phyloP scores from a whole-genome alignment of 352 stramenopile species.

The Globisporangium ultimum region DNA sequence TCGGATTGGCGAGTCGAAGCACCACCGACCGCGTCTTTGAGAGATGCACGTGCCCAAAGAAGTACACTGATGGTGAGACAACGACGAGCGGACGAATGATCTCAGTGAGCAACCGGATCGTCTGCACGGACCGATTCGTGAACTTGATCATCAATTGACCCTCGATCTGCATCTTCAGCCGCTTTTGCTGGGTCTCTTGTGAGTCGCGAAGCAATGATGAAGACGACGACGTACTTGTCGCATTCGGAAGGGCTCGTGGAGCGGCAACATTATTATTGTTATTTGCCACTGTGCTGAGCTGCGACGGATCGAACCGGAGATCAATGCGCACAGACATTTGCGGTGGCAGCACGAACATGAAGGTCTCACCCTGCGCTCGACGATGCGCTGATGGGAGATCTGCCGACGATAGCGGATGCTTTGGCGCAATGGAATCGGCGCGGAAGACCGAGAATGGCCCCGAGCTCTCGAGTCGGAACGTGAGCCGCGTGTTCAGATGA shows the following conservation, averaged over 20 bases:
- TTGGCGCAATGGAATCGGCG: conserved; percentile 60
- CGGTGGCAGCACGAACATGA: conserved; percentile 65
- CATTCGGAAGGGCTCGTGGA: neutral
- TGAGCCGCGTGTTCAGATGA: conserved; percentile 47
- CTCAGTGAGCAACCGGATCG: conserved; percentile 36
- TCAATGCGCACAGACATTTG: conserved; percentile 70
- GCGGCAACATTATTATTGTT: neutral
- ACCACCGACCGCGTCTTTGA: conserved; percentile 34
- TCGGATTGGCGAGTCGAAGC: conserved; percentile 63
- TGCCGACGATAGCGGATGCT: conserved; percentile 51
- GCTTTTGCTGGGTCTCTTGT: conserved; percentile 7
- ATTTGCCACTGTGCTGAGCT: conserved; percentile 2
- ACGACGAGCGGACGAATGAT: conserved; percentile 54
- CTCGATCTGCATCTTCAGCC: conserved; percentile 26
- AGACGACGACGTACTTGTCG: neutral
- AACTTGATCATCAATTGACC: conserved; percentile 68
- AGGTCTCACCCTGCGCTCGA: conserved; percentile 55
- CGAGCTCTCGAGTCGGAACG: conserved; percentile 65
- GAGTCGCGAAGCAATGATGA: conserved; percentile 1
- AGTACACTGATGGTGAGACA: conserved; percentile 60
- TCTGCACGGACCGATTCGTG: conserved; percentile 62
- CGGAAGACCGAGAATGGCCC: conserved; percentile 59
- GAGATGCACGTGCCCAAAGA: conserved; percentile 65
- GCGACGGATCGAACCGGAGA: conserved; percentile 45
- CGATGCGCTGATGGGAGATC: conserved; percentile 55